A percentile compares a stretch with the other conserved stretches of the same genome.
Conservation (phyloP, 2,329 filamentous ascomycete genomes). For the Stagonosporopsis vannaccii region DNA sequence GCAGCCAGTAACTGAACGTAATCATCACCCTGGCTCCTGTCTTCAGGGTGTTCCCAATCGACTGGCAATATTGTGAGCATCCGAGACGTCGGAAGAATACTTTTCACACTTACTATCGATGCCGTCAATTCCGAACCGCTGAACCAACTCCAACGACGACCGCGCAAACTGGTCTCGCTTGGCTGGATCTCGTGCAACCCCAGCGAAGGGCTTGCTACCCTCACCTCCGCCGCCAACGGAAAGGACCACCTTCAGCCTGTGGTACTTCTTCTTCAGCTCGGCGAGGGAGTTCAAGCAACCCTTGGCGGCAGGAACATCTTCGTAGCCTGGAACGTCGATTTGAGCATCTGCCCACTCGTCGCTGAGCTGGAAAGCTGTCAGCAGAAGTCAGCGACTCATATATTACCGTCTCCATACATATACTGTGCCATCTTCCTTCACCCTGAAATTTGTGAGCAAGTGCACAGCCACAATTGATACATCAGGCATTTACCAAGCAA, state of each 20-base stretch:
- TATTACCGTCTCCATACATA: conserved; percentile 65
- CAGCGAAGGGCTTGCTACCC: conserved; percentile 71
- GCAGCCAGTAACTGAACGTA: conserved; percentile 73
- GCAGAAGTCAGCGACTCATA: conserved; percentile 32
- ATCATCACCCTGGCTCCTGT: conserved; percentile 70
- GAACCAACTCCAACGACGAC: conserved; percentile 71
- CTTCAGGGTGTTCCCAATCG: conserved; percentile 79
- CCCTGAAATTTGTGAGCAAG: conserved; percentile 54
- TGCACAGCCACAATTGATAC: conserved; percentile 17
- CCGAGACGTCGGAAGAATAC: not conserved
- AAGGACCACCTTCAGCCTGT: conserved; percentile 75
- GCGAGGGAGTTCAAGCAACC: conserved; percentile 75
- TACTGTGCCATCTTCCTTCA: conserved; percentile 74
- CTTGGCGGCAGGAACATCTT: conserved; percentile 43
- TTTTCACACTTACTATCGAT: conserved; percentile 71
- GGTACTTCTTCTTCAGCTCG: conserved; percentile 73
- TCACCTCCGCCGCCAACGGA: conserved; percentile 77
- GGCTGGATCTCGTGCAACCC: conserved; percentile 67
- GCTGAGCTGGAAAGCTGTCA: conserved; percentile 64
- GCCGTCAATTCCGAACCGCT: conserved; percentile 74
- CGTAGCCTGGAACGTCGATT: conserved; percentile 72
- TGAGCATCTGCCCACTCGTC: conserved; percentile 80
- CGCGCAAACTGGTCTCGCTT: conserved; percentile 73
- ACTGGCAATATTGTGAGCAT: conserved; percentile 59
- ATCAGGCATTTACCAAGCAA: conserved; percentile 63